Conservation (phyloP, 139 green algal genomes). For the Chlamydomonas incerta region DNA sequence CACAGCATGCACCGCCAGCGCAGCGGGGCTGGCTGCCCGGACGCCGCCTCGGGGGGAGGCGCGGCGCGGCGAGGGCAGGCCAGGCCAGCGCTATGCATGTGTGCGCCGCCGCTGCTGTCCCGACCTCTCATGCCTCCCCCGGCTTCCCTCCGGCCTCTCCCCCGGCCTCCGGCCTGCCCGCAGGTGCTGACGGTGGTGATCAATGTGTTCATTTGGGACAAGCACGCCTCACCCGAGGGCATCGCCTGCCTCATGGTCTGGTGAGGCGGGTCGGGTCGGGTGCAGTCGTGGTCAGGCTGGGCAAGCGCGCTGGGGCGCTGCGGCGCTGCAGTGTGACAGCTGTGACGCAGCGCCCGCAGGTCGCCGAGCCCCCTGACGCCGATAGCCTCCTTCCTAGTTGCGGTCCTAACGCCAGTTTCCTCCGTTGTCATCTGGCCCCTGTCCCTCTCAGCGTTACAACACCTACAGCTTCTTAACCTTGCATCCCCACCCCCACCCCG, state of each 20-base stretch:
- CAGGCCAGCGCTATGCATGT: too few relatives aligned
- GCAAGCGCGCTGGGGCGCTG: background rate
- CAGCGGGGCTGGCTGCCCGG: too few relatives aligned
- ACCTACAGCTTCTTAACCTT: too few relatives aligned
- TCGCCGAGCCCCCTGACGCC: too few relatives aligned
- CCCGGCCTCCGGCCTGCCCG: background rate
- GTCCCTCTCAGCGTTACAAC: too few relatives aligned
- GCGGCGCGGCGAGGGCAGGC: too few relatives aligned
- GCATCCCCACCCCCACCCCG: background rate
- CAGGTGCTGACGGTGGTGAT: constrained; percentile 54
- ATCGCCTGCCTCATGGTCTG: constrained; percentile 51
- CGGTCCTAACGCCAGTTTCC: too few relatives aligned
- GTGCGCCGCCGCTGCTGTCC: too few relatives aligned
- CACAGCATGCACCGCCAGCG: too few relatives aligned
- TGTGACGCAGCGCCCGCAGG: background rate
- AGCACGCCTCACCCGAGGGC: constrained; percentile 45
- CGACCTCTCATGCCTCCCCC: background rate
- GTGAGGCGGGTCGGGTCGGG: background rate
- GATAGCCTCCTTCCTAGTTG: background rate
- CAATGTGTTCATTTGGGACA: constrained; percentile 58
- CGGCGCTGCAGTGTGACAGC: background rate
- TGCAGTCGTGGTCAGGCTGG: background rate
- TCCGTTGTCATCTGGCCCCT: too few relatives aligned
- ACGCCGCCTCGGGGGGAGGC: too few relatives aligned
- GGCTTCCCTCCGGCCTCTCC: background rate